phyloP scores from a whole-genome alignment of 495 filamentous ascomycete genomes.

The Letharia lupina region DNA sequence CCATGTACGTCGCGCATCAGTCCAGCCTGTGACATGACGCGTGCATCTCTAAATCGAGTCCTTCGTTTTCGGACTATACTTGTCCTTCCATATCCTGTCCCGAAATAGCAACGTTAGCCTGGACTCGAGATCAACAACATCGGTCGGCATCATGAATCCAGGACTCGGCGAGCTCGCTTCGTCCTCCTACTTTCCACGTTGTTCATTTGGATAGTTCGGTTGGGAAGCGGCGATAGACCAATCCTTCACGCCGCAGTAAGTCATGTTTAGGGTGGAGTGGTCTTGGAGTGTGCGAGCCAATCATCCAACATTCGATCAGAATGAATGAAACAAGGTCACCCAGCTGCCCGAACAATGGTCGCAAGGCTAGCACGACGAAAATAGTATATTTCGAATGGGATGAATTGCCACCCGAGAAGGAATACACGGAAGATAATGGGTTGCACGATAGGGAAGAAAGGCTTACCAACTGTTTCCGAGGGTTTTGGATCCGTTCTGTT shows the following conservation, averaged over 20 bases:
- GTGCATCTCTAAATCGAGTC: neutral
- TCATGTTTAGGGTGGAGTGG: neutral
- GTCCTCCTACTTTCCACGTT: neutral
- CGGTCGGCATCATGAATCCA: neutral
- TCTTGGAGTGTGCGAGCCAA: conserved; percentile 17
- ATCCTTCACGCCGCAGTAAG: neutral
- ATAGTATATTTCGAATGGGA: neutral
- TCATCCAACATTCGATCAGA: conserved; percentile 22
- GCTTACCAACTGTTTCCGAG: conserved; percentile 93
- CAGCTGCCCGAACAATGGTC: conserved; percentile 1
- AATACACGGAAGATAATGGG: conserved; percentile 6
- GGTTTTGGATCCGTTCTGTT: conserved; percentile 78
- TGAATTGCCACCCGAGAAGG: conserved; percentile 16
- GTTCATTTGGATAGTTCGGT: neutral
- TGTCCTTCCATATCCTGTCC: conserved; percentile 91
- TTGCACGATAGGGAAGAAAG: conserved; percentile 7
- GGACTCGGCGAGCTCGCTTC: neutral
- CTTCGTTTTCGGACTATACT: conserved; percentile 61
- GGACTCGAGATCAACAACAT: neutral
- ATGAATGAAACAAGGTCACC: conserved; percentile 26
- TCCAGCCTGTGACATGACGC: neutral
- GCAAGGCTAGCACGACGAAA: conserved; percentile 3
- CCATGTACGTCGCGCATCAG: neutral
- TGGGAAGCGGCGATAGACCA: neutral
- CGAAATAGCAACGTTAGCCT: conserved; percentile 16